Conservation (phyloP, 2,329 filamentous ascomycete species). For the Scedosporium boydii region DNA sequence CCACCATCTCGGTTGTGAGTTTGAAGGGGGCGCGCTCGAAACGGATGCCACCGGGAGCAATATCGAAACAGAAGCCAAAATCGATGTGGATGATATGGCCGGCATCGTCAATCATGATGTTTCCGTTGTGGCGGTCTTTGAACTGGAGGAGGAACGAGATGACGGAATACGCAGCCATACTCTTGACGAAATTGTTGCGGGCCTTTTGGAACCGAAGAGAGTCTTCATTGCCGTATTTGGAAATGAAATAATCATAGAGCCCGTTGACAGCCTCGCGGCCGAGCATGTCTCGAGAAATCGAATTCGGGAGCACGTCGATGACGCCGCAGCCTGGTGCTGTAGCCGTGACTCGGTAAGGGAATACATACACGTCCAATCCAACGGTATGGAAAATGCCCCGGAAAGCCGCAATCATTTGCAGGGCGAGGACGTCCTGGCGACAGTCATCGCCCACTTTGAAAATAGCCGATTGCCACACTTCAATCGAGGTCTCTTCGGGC, state of each 20-base stretch:
- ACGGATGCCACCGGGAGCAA: slow-evolving; percentile 90
- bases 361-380: slow-evolving; percentile 92
- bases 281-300: slow-evolving; percentile 96
- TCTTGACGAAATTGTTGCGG: slow-evolving; percentile 95
- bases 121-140: slow-evolving; percentile 98
- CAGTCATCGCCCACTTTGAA: slow-evolving; percentile 99
- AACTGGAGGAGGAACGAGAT: slow-evolving; percentile 96
- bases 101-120: slow-evolving; percentile 98
- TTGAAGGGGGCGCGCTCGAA: slow-evolving; percentile 99
- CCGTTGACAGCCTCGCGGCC: slow-evolving; percentile 96
- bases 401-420: slow-evolving; percentile 98
- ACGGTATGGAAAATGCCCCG: slow-evolving; percentile 93
- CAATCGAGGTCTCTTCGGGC: slow-evolving; percentile 54
- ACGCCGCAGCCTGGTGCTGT: slow-evolving; percentile 96
- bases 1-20: slow-evolving; percentile 92
- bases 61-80: slow-evolving; percentile 99
- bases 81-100: slow-evolving; percentile 98
- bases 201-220: slow-evolving; percentile 91
- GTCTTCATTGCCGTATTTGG: slow-evolving; percentile 94
- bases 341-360: slow-evolving; percentile 92
- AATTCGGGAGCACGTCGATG: slow-evolving; percentile 95
- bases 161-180: slow-evolving; percentile 96
- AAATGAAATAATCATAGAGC: slow-evolving; percentile 95
- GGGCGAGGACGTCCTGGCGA: slow-evolving; percentile 87
- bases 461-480: slow-evolving; percentile 98